phyloP scores from a whole-genome alignment of 306 rosid species.

The Pyrus bretschneideri region DNA sequence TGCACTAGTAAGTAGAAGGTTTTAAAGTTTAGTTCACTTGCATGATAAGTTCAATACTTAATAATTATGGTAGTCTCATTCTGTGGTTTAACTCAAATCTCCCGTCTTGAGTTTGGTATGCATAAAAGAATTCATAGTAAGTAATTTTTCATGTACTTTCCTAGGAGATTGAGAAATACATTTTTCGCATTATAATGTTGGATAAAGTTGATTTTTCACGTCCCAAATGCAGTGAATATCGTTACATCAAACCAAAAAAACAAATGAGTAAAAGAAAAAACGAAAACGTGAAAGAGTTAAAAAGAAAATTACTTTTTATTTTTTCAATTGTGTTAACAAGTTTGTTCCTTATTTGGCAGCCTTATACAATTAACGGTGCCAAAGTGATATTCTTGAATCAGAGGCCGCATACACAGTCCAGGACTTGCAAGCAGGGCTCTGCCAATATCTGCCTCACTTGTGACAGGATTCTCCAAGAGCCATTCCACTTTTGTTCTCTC shows the following conservation, averaged over 20 bases:
- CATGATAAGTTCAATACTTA: not conserved
- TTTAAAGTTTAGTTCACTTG: not conserved
- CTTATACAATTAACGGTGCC: slow-evolving; percentile 88
- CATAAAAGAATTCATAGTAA: too few species aligned
- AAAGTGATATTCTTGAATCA: slow-evolving; percentile 92
- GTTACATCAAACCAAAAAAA: not conserved
- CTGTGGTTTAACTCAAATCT: too few species aligned
- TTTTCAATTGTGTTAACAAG: not conserved
- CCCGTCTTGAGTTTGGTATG: not conserved
- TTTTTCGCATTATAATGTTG: not conserved
- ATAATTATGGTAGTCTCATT: not conserved
- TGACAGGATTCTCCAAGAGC: slow-evolving; percentile 88
- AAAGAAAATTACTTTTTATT: not conserved
- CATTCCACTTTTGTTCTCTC: slow-evolving; percentile 87
- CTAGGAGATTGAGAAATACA: not conserved
- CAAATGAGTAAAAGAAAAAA: not conserved
- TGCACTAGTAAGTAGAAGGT: too few species aligned
- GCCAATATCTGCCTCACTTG: slow-evolving; percentile 80
- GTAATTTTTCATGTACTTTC: not conserved
- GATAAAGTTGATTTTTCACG: not conserved
- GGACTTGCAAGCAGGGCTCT: slow-evolving; percentile 57
- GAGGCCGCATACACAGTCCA: slow-evolving; percentile 82
- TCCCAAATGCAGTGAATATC: not conserved
- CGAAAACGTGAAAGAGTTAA: not conserved
- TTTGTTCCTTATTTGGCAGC: slow-evolving; percentile 40